phyloP scores from a whole-genome alignment of 1,284 basidiomycete genomes.

The Rugiboletus extremiorientalis region DNA sequence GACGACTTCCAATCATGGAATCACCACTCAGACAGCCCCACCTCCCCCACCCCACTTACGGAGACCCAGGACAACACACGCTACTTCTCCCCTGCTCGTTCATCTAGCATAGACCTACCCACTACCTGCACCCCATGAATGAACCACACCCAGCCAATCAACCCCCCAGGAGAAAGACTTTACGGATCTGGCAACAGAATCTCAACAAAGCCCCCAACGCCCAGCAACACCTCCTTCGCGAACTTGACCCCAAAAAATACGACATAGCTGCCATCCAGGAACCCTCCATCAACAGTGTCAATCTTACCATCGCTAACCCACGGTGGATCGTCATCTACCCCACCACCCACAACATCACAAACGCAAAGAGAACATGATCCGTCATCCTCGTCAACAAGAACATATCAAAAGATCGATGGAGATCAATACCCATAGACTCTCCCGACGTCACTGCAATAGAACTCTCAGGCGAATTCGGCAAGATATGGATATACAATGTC shows the following conservation, averaged over 20 bases:
- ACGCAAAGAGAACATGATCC: not conserved
- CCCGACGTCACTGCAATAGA: not conserved
- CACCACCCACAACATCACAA: not conserved
- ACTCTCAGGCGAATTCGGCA: not conserved
- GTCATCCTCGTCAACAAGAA: no score
- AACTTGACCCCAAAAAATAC: not conserved
- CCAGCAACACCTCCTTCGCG: not conserved
- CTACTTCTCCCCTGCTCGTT: no score
- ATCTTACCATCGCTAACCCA: not conserved
- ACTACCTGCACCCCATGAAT: no score
- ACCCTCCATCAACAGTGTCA: not conserved
- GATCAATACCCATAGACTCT: not conserved
- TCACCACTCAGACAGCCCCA: no score
- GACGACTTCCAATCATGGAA: no score
- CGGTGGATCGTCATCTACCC: not conserved
- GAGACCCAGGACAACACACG: no score
- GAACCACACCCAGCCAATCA: no score
- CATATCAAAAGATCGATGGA: not conserved
- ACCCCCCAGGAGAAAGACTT: no score
- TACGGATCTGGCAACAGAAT: not conserved
- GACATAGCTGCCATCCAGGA: not conserved
- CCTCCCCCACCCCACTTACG: no score
- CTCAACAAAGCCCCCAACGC: not conserved
- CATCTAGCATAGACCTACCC: no score
- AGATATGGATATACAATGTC: not conserved